Evolutionary conservation across 805 yeast genomes (phyloP), one percentile per base, ranked within the genome.

Genomic region (Saccharomyces mikatae): DNA sequence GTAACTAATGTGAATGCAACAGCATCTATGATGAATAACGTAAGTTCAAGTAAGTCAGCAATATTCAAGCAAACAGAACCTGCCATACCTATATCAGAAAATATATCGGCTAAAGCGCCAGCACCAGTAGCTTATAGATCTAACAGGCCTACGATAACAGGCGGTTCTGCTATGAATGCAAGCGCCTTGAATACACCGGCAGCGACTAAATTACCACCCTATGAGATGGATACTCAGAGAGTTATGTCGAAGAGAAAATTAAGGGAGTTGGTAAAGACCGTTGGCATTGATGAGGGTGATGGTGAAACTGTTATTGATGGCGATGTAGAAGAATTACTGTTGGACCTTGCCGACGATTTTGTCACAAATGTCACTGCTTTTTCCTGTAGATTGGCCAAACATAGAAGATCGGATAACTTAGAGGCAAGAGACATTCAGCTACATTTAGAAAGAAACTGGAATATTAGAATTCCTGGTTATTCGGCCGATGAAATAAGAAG

Each of bases 301-400:
- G 87, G 92, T 17, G 96, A 90, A 63, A 84, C 96, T 5, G 79
- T 80, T 4, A 87, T 94, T 54, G 99, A 92, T 69, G 98, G 97
- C 28, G 97, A 94, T 70, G 96, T 89, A 17, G 97, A 91, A 69
- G 98, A 92, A 62, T 73, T 94, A 44, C 73, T 94, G 36, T 75
- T 94, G 47, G 99, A 94, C 69, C 74, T 94, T 49, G 97, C 99
- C 0, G 99, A 94, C 70, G 98, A 94, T 66, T 94, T 94, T 66
- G 94, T 94, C 14, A 80, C 87, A 6, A 84, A 88, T 49, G 96
- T 95, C 2, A 90, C 97, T 0, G 77, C 89, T 2, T 94, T 94
- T 74, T 96, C 98, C 0, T 92, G 98, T 67, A 80, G 95, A 53
- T 76, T 94, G 60, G 98, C 99, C 24, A 94, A 94, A 68, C 97